A percentile compares a stretch with the other conserved stretches of the same genome.
Evolutionary conservation across 139 green algal species (phyloP).

Genomic region (Chlamydomonas schloesseri): DNA sequence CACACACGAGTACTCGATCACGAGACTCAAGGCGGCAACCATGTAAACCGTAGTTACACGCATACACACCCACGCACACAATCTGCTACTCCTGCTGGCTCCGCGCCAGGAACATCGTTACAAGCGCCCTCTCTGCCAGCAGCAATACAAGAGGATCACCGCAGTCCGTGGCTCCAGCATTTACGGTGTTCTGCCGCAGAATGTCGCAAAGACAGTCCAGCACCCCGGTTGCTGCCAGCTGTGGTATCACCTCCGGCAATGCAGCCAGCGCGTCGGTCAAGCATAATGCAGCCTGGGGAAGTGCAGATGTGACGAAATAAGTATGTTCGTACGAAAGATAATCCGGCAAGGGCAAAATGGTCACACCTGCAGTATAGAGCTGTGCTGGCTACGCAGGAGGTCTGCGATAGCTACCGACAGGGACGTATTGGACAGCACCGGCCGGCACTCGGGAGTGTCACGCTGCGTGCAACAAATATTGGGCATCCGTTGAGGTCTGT

Average conservation of each 20-base stretch:
- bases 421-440: conserved; percentile 2
- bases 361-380: background rate
- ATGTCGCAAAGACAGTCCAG: background rate
- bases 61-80: too few relatives aligned
- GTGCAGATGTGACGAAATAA: background rate
- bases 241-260: conserved; percentile 1
- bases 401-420: background rate
- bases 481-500: background rate
- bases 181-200: background rate
- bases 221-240: background rate
- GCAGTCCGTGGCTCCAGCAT: background rate
- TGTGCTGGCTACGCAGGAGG: background rate
- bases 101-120: conserved; percentile 16
- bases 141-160: background rate
- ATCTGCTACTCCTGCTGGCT: background rate
- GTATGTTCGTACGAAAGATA: too few relatives aligned
- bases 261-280: background rate
- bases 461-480: background rate
- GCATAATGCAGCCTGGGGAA: background rate
- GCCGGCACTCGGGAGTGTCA: background rate
- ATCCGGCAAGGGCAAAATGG: background rate
- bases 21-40: too few relatives aligned
- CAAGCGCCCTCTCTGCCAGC: conserved; percentile 19
- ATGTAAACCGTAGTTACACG: too few relatives aligned
- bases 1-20: too few relatives aligned